Evolutionary conservation across 2,329 filamentous ascomycete genomes (phyloP).

Genomic region (Botrytis byssoidea): DNA sequence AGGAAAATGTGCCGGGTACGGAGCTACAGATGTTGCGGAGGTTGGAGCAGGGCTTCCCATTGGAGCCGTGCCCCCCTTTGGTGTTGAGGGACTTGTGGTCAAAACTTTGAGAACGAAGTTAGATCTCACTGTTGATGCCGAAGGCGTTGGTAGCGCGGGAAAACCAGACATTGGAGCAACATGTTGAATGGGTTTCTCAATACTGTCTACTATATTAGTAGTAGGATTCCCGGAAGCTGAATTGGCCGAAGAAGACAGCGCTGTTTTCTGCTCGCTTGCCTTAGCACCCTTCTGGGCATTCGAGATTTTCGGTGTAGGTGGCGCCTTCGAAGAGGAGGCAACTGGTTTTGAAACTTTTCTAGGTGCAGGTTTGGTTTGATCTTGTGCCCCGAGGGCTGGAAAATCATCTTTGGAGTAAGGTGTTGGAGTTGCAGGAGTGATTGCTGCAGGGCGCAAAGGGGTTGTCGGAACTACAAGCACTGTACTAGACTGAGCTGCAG

Average conservation of each 20-base stretch:
- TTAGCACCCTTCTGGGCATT: conserved; percentile 23
- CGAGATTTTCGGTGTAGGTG: conserved; percentile 18
- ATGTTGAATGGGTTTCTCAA: conserved; percentile 28
- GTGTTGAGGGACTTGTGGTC: conserved; percentile 52
- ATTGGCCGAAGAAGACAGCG: conserved; percentile 48
- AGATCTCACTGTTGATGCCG: background rate
- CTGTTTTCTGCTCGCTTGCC: conserved; percentile 29
- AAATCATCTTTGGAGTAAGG: conserved; percentile 52
- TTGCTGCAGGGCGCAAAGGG: conserved; percentile 46
- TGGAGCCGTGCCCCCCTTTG: conserved; percentile 58
- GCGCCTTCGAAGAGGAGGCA: conserved; percentile 19
- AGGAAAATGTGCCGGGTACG: conserved; percentile 50
- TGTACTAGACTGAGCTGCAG: conserved; percentile 35
- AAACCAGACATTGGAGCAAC: conserved; percentile 43
- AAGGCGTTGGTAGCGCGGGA: conserved; percentile 49
- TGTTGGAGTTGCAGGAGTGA: background rate
- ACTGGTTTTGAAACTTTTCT: conserved; percentile 22
- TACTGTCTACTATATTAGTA: conserved; percentile 40
- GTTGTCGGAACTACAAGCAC: conserved; percentile 34
- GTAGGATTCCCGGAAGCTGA: conserved; percentile 39
- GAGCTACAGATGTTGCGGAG: conserved; percentile 40
- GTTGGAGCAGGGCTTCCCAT: conserved; percentile 34
- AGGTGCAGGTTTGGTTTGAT: conserved; percentile 35
- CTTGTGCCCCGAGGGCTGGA: conserved; percentile 48
- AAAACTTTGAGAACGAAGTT: background rate